Base-by-base conservation (phyloP, 2,329 filamentous ascomycete species). In the Endoconidiophora laricicola region DNA sequence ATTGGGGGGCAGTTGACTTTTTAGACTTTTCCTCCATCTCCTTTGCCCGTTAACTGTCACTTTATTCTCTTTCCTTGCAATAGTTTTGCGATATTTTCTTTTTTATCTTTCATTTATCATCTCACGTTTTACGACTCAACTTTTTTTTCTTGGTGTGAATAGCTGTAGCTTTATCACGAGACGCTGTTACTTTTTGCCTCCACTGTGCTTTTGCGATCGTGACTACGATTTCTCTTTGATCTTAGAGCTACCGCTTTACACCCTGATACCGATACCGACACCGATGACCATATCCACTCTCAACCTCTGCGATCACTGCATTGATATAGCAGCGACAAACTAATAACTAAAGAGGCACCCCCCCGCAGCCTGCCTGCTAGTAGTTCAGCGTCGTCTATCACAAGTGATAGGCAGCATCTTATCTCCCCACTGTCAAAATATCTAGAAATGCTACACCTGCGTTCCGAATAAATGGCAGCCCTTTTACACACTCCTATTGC, bases 391-490 rank as follows among this genome's bases (percentile, higher is more conserved):
- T 12, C 29, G 9, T 33, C 29, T 12, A 33, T 33, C 29, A 20
- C 41, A 43, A 18, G 20, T 24, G 2, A n/a, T 43, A 22, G 41
- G 22, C 41, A n/a, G 20, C 41, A 24, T 24, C 9, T 12, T 10
- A 12, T 20, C 2, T 20, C 24, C 9, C 24, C 24, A 22, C 18
- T 18, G 4, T 6, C 7, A 9, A 12, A 4, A 33, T 33, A 33
- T 3, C 3, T 6, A 33, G 29, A 41, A 41, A 18, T 41, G 39
- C n/a, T 41, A 9, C 9, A n/a, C 39, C 39, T 18, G 7, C 39
- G 20, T 41, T 41, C 33, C 26, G 36, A 29, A 38, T 52, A 52
- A 52, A 53, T 53, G 51, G 51, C 47, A 4, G 51, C 49, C 22
- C 39, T 50, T 40, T 39, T 33, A 18, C 51, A 38, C 37, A 38